These are phyloP conservation scores for Diaporthe helianthi DNA, from an alignment of 2,329 filamentous ascomycete genomes.

Conservation along the genomic window DNA sequence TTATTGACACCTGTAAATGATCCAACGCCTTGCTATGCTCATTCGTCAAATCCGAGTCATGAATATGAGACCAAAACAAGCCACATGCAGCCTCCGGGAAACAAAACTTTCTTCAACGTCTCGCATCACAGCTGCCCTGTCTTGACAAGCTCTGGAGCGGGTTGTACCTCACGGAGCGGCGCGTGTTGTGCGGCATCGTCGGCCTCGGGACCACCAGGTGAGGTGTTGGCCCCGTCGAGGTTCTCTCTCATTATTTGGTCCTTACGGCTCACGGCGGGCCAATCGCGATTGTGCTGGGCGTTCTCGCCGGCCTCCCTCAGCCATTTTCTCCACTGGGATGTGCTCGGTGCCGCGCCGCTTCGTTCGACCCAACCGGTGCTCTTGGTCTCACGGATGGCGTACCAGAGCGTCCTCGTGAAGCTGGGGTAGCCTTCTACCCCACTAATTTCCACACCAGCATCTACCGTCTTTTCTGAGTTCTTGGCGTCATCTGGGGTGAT, in stretches of 20 bases:
- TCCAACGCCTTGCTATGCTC: conserved; percentile 18
- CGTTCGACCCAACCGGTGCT: conserved; percentile 59
- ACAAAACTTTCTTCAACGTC: not conserved
- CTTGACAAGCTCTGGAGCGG: not conserved
- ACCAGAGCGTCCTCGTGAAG: conserved; percentile 66
- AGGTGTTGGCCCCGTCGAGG: conserved; percentile 31
- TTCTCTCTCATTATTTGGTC: conserved; percentile 54
- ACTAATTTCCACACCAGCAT: conserved; percentile 38
- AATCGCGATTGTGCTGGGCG: conserved; percentile 45
- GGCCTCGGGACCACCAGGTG: conserved; percentile 11
- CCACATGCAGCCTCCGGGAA: not conserved
- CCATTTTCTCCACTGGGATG: conserved; percentile 61
- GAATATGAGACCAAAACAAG: conserved; percentile 2
- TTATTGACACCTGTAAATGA: conserved; percentile 8
- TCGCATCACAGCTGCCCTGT: not conserved
- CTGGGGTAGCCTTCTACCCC: conserved; percentile 50
- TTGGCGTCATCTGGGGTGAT: conserved; percentile 27
- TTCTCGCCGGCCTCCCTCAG: conserved; percentile 54
- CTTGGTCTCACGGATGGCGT: conserved; percentile 61
- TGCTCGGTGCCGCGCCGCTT: conserved; percentile 59
- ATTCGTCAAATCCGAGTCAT: not conserved
- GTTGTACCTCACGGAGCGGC: conserved; percentile 32
- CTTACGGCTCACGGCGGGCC: conserved; percentile 58
- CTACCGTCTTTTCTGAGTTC: conserved; percentile 44
- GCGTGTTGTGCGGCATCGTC: conserved; percentile 33